These are phyloP conservation scores for Trichoderma sp. DNA, from an alignment of 2,329 filamentous ascomycete species.

Conservation along the genomic window DNA sequence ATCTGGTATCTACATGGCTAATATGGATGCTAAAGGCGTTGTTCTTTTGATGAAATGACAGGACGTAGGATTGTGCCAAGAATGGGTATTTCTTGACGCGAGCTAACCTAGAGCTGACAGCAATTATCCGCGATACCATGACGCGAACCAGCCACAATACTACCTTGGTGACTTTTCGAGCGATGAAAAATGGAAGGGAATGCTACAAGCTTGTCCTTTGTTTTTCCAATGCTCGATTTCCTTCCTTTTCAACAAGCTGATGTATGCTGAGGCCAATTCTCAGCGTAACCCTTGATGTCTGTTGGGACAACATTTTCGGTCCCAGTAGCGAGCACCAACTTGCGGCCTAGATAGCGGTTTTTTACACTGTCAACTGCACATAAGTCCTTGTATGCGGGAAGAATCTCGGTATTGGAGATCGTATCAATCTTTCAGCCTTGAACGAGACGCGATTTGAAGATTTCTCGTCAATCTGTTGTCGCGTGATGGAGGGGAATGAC, in stretches of 20 bases:
- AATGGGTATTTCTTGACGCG: neutral
- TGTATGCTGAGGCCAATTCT: too few relatives aligned
- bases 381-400: slow-evolving; percentile 36
- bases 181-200: too few relatives aligned
- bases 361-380: slow-evolving; percentile 46
- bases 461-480: slow-evolving; percentile 37
- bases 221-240: slow-evolving; percentile 8
- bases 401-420: slow-evolving; percentile 33
- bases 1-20: neutral
- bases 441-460: slow-evolving; percentile 40
- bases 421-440: slow-evolving; percentile 19
- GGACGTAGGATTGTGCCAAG: neutral
- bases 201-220: neutral
- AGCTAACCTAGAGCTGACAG: neutral
- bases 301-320: too few relatives aligned
- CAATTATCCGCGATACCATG: neutral
- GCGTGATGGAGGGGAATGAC: slow-evolving; percentile 39
- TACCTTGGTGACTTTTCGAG: too few relatives aligned
- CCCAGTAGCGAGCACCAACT: too few relatives aligned
- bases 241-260: slow-evolving; percentile 21
- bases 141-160: too few relatives aligned
- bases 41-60: neutral
- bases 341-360: slow-evolving; percentile 45
- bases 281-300: too few relatives aligned
- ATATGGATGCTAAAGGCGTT: neutral